Evolutionary conservation across 495 filamentous ascomycete species (phyloP).

Genomic region (Xylaria castorea): DNA sequence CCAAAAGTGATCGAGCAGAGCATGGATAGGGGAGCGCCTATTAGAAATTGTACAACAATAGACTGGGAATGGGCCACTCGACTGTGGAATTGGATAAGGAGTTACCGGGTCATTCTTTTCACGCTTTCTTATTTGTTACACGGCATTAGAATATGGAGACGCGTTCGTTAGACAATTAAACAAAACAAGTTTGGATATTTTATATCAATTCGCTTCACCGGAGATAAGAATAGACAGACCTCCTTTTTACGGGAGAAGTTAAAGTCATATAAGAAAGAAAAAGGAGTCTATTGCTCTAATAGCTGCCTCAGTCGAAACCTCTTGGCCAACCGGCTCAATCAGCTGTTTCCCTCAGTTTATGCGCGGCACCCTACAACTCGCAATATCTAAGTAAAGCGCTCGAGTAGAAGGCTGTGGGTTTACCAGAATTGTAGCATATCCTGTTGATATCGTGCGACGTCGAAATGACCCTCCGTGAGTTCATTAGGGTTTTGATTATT

Average conservation of each 20-base stretch:
- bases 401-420: too few relatives aligned
- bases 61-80: not conserved
- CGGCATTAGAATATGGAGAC: not conserved
- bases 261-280: not conserved
- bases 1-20: too few relatives aligned
- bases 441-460: not conserved
- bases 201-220: not conserved
- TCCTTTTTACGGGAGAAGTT: too few relatives aligned
- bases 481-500: not conserved
- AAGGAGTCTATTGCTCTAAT: not conserved
- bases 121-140: not conserved
- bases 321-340: not conserved
- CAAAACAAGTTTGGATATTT: not conserved
- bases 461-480: constrained; percentile 29
- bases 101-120: not conserved
- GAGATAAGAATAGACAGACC: not conserved
- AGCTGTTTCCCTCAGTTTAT: not conserved
- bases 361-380: not conserved
- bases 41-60: not conserved
- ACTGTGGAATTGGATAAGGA: not conserved
- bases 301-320: not conserved
- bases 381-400: not conserved
- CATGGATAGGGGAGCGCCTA: not conserved
- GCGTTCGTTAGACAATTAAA: not conserved
- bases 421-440: not conserved